Conservation (phyloP, 2,329 filamentous ascomycete species). For the Hymenoscyphus repandus region DNA sequence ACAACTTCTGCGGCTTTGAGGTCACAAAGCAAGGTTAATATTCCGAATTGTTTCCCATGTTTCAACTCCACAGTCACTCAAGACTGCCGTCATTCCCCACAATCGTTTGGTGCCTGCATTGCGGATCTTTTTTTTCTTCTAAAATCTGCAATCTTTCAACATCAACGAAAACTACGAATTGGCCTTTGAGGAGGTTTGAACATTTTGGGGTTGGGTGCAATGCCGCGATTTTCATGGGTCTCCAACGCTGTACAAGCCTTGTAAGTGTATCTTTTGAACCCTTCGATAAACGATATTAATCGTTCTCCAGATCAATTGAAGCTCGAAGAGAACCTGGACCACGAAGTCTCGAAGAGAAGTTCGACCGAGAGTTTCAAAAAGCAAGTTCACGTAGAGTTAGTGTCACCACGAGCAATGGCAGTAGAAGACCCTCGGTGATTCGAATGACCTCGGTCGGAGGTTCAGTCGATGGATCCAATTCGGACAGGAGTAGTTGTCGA, state of each 20-base stretch:
- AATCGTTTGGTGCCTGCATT: no score
- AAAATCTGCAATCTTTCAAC: neutral
- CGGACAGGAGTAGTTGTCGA: neutral
- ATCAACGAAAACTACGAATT: neutral
- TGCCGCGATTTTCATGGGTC: conserved; percentile 17
- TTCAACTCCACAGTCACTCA: no score
- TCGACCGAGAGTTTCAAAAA: neutral
- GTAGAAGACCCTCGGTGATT: neutral
- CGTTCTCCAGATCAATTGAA: conserved; percentile 1
- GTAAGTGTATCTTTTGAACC: conserved; percentile 3
- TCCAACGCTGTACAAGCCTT: conserved; percentile 12
- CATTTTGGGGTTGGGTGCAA: conserved; percentile 1
- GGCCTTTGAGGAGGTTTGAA: neutral
- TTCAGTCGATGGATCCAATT: neutral
- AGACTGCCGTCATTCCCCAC: no score
- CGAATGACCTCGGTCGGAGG: neutral
- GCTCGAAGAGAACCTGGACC: neutral
- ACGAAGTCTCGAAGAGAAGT: neutral
- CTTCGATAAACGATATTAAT: neutral
- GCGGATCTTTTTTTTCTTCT: neutral
- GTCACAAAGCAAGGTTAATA: neutral
- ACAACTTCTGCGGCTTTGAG: neutral
- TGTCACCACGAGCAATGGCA: neutral
- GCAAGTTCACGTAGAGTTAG: neutral
- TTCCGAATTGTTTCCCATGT: no score